Conservation (phyloP, 805 yeast species). For the Schizosaccharomyces cryophilus region DNA sequence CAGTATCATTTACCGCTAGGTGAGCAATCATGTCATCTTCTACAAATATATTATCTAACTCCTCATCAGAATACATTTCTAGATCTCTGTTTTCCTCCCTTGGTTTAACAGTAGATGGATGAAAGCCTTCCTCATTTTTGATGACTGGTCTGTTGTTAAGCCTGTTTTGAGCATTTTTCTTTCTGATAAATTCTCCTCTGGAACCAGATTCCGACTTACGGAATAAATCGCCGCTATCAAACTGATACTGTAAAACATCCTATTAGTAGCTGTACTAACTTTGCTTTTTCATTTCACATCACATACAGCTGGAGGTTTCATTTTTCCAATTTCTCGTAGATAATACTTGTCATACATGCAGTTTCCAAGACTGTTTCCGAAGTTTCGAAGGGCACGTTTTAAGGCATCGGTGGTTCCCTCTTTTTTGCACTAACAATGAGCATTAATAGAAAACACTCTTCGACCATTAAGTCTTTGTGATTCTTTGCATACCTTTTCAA, state of each 20-base stretch:
- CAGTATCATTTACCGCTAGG: not conserved
- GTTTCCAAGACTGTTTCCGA: conserved; percentile 49
- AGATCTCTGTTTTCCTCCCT: not conserved
- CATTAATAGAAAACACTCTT: not conserved
- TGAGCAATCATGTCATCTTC: not conserved
- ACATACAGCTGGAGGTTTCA: not conserved
- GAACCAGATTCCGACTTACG: not conserved
- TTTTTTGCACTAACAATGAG: conserved; percentile 28
- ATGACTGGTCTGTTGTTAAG: not conserved
- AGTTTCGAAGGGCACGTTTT: conserved; percentile 53
- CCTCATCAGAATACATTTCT: not conserved
- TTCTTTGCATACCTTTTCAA: conserved; percentile 23
- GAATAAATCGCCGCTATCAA: not conserved
- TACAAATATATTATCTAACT: not conserved
- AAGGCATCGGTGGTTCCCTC: conserved; percentile 71
- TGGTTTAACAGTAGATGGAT: not conserved
- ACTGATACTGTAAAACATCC: not conserved
- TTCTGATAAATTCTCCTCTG: not conserved
- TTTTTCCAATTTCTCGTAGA: not conserved
- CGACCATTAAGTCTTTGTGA: not conserved
- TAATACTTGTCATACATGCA: conserved; percentile 15
- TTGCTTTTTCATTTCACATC: no score
- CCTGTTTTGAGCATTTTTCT: not conserved
- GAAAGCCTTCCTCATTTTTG: not conserved
- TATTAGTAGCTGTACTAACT: no score